phyloP scores from a whole-genome alignment of 257 asterid species.

The Solanum tacnaense region DNA sequence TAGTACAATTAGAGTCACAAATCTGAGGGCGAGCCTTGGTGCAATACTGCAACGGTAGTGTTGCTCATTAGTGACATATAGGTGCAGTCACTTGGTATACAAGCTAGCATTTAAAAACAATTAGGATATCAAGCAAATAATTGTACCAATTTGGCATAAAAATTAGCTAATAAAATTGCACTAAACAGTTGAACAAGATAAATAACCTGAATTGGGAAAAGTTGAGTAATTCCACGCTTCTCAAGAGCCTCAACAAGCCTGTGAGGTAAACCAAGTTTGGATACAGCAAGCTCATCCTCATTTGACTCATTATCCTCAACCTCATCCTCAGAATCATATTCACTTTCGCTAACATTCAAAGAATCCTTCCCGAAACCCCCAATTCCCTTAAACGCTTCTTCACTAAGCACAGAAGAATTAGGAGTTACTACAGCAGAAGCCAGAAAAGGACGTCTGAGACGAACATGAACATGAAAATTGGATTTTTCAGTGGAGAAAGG shows the following conservation, averaged over 20 bases:
- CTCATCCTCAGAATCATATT: conserved; percentile 29
- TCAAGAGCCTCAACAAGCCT: conserved; percentile 64
- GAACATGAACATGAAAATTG: conserved; percentile 11
- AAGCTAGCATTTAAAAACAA: not conserved
- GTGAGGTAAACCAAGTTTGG: conserved; percentile 67
- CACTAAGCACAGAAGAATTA: conserved; percentile 71
- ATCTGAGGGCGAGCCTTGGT: not conserved
- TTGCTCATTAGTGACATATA: not conserved
- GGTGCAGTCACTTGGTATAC: not conserved
- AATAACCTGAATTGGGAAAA: conserved; percentile 78
- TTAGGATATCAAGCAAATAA: not conserved
- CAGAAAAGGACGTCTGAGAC: conserved; percentile 23
- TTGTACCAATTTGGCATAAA: not conserved
- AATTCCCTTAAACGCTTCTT: conserved; percentile 75
- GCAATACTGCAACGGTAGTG: not conserved
- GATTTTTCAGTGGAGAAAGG: conserved; percentile 35
- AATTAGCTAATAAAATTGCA: not conserved
- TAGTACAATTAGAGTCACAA: not conserved
- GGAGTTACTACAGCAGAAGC: conserved; percentile 61
- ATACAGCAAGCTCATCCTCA: conserved; percentile 45
- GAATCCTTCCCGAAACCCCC: conserved; percentile 44
- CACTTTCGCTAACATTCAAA: conserved; percentile 31
- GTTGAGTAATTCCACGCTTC: conserved; percentile 69
- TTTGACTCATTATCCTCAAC: conserved; percentile 9
- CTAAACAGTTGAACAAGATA: not conserved